These are phyloP conservation scores for Penicillium ochrochloron DNA, from an alignment of 495 filamentous ascomycete species.

Conservation along the genomic window DNA sequence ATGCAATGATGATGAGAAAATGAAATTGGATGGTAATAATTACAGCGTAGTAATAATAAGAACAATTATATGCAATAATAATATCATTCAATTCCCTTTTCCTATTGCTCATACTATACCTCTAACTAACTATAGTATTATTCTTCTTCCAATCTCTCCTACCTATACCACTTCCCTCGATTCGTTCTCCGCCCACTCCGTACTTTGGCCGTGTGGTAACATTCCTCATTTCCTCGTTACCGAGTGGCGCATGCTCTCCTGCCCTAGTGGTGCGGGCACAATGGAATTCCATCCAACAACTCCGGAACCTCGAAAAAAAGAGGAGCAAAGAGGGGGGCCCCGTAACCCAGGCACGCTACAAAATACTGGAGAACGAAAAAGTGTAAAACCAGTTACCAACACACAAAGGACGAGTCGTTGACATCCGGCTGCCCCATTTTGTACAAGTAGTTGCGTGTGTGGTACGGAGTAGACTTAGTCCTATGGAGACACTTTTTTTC, in stretches of 20 bases:
- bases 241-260: slow-evolving; percentile 27
- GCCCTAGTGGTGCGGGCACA: slow-evolving; percentile 14
- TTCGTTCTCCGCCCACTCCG: neutral
- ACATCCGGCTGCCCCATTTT: neutral
- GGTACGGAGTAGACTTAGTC: neutral
- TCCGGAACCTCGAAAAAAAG: neutral
- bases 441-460: neutral
- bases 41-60: neutral
- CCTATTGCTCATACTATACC: neutral
- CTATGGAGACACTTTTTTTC: slow-evolving; percentile 2
- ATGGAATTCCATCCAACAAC: neutral
- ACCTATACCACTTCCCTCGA: too few species aligned
- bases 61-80: neutral
- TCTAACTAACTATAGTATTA: neutral
- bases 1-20: slow-evolving; percentile 7
- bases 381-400: neutral
- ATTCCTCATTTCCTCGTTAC: slow-evolving; percentile 18
- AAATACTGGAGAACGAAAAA: slow-evolving; percentile 1
- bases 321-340: slow-evolving; percentile 2
- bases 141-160: neutral
- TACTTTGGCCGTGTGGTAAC: slow-evolving; percentile 9
- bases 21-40: neutral
- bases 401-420: neutral
- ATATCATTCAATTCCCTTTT: neutral
- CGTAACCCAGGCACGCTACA: neutral